phyloP scores from a whole-genome alignment of 2,329 filamentous ascomycete species.

The Anisogramma anomala region DNA sequence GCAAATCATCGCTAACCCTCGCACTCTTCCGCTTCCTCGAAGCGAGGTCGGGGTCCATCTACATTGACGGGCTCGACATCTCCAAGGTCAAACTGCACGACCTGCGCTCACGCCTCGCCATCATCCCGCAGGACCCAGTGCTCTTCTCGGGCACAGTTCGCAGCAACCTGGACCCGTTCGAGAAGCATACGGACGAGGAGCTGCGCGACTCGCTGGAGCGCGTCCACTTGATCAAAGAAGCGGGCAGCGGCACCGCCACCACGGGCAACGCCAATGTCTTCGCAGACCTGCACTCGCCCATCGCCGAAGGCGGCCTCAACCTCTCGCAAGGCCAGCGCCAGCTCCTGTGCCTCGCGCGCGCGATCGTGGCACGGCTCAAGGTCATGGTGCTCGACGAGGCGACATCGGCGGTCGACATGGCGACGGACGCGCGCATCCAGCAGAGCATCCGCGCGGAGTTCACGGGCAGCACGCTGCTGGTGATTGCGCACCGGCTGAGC shows the following conservation, averaged over 20 bases:
- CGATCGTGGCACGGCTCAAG: conserved; percentile 59
- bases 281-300: conserved; percentile 46
- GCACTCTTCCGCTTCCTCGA: conserved; percentile 71
- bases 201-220: conserved; percentile 58
- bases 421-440: conserved; percentile 63
- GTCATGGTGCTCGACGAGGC: conserved; percentile 75
- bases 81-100: conserved; percentile 59
- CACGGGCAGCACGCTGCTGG: conserved; percentile 53
- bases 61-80: conserved; percentile 65
- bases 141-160: conserved; percentile 70
- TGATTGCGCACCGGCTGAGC: conserved; percentile 65
- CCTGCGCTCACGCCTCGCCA: conserved; percentile 61
- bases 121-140: conserved; percentile 72
- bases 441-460: conserved; percentile 62
- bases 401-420: conserved; percentile 68
- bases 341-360: conserved; percentile 61
- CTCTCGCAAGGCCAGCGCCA: conserved; percentile 67
- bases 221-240: conserved; percentile 57
- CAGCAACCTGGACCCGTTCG: conserved; percentile 66
- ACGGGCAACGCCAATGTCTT: conserved; percentile 55
- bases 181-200: conserved; percentile 55
- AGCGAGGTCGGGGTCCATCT: conserved; percentile 50
- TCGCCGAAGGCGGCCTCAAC: conserved; percentile 63
- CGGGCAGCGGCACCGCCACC: conserved; percentile 26
- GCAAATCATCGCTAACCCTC: conserved; percentile 65